phyloP scores from a whole-genome alignment of 768 basidiomycete species.

The Hemileccinum rubropunctum region DNA sequence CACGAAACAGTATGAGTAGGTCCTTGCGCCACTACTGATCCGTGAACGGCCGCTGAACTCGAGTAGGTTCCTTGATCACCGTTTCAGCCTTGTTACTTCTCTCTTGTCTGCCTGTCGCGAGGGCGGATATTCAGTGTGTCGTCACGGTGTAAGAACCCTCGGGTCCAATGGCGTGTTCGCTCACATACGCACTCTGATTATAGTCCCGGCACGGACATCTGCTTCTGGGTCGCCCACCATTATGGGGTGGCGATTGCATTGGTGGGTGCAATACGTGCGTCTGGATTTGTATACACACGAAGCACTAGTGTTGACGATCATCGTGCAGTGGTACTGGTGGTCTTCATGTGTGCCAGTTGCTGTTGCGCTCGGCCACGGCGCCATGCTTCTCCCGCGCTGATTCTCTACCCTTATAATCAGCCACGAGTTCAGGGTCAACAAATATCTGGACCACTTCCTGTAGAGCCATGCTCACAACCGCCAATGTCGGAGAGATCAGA shows the following conservation, averaged over 20 bases:
- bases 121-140: constrained; percentile 9
- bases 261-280: constrained; percentile 4
- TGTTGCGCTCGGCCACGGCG: background rate
- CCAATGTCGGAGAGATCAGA: background rate
- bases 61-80: constrained; percentile 1
- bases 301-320: background rate
- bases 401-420: background rate
- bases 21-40: background rate
- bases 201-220: constrained; percentile 8
- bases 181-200: background rate
- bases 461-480: background rate
- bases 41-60: background rate
- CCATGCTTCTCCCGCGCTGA: background rate
- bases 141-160: constrained; percentile 1
- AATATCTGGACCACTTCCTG: background rate
- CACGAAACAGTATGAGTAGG: constrained; percentile 12
- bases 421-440: background rate
- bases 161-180: background rate
- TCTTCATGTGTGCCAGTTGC: background rate
- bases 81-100: constrained; percentile 5
- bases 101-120: constrained; percentile 8
- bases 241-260: background rate
- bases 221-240: constrained; percentile 4
- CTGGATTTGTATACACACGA: background rate
- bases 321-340: constrained; percentile 4